These are phyloP conservation scores for Zasmidium citrigriseum DNA, from an alignment of 2,329 filamentous ascomycete genomes.

Conservation along the genomic window DNA sequence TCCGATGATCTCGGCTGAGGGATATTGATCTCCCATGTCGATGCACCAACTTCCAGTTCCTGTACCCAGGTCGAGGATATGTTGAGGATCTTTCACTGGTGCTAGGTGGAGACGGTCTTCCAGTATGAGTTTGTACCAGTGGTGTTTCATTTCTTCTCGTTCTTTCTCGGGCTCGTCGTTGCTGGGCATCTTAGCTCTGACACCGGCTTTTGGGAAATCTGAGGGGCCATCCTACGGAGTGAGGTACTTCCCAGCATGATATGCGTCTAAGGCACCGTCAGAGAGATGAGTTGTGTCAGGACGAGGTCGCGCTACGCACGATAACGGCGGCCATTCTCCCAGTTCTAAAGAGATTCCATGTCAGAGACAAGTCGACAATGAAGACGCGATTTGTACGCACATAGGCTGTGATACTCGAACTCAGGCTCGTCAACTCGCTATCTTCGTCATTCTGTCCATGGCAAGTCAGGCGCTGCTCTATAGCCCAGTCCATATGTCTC, in stretches of 20 bases:
- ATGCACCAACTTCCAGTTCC: not conserved
- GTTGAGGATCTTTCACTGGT: not conserved
- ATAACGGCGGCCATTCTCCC: conserved; percentile 5
- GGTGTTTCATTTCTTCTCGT: conserved; percentile 22
- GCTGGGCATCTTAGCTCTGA: too few relatives aligned
- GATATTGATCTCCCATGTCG: not conserved
- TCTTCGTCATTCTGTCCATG: not conserved
- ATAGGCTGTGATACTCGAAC: conserved; percentile 7
- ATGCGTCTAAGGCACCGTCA: not conserved
- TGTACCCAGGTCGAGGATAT: not conserved
- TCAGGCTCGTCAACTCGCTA: conserved; percentile 3
- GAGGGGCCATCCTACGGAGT: too few relatives aligned
- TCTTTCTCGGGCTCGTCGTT: conserved; percentile 25
- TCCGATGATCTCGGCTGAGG: not conserved
- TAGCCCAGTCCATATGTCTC: too few relatives aligned
- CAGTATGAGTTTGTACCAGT: conserved; percentile 3
- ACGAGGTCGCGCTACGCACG: not conserved
- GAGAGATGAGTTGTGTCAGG: not conserved
- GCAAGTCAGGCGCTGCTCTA: too few relatives aligned
- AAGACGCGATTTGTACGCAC: not conserved
- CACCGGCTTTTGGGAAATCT: too few relatives aligned
- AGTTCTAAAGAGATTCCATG: too few relatives aligned
- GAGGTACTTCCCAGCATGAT: conserved; percentile 16
- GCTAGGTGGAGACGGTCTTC: not conserved
- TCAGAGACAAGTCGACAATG: not conserved